Base-by-base conservation (phyloP, 352 stramenopile species). In the Pythium grandisporangium region DNA sequence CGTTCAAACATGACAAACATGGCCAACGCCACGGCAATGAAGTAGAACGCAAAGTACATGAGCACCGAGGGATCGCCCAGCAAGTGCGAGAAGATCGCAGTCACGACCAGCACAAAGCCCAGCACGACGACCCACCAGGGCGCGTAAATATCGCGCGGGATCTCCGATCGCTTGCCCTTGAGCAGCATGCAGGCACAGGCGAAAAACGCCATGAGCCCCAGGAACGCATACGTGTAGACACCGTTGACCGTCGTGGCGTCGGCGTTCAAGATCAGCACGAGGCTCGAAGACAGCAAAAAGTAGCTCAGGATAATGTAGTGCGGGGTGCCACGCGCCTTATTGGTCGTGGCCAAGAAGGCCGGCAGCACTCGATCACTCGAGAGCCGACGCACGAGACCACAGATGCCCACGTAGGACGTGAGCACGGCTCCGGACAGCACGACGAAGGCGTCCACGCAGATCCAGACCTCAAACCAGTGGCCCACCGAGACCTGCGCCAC, bases 161-260 rank as follows among this genome's bases (percentile, higher is more conserved):
- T 61, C 16, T 55, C 54, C 29, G 70, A 65, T 16, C 79, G 58
- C 27, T 32, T 32, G 27, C 8, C 27, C 27, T 32, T 32, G 8
- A 32, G 10, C 27, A 84, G 14, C 25, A 90, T 74, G 41, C 70
- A 83, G 30, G 70, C 78, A 23, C 65, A 38, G 2, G 63, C 66
- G 49, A 92, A 93, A 23, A 89, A 69, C 6, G 47, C 61, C 53
- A 93, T 76, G 6, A 93, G 63, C 2, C 61, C 63, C 2, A 93
- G 47, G 41, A 93, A 93, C 14, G 77, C 69, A 37, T 82, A 82
- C 21, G 57, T 78, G 43, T 90, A 93, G 16, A 93, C 79, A 8
- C 74, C 72, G 4, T 58, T 59, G 22, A 93, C 60, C 8, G 59
- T 74, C 29, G 50, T 64, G 22, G 84, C 74, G 38, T 88, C 47